Base-by-base conservation (phyloP, 2,329 filamentous ascomycete genomes). In the Sphaerulina populicola region DNA sequence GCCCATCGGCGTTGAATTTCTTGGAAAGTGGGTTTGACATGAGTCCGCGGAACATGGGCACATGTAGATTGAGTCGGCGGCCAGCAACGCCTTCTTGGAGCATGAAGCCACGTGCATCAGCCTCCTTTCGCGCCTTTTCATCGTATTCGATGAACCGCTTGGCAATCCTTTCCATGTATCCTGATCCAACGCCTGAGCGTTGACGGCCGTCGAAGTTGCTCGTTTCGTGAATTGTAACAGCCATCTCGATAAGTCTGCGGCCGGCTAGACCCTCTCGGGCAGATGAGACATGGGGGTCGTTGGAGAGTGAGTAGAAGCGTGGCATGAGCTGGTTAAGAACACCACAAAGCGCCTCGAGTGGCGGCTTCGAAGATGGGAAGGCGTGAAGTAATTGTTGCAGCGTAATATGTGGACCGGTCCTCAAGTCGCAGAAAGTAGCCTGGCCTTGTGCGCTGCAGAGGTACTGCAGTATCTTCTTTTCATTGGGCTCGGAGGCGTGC, bases 11-110 rank as follows among this genome's bases (percentile, higher is more conserved):
- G 47, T 88, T 85, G 66, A 97, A 98, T 65, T 96, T 83, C 65
- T 84, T 85, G 9, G 90, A 93, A 1, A 98, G 78, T 0, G 93
- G 93, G 68, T 98, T 98, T 55, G 89, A 84, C 93, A 98, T 98
- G 39, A 98, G 76, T 0, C 93, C 93, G 64, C 94, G 89, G 79
- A 98, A 98, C 88, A 98, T 96, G 62, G 93, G 93, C 4, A 97
- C 75, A 60, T 87, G 82, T 12, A 97, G 66, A 59, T 88, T 79
- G 2, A 80, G 71, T 5, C 52, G 41, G 23, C 65, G 59, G 18
- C 65, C 65, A 31, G 60, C 63, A 18, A 61, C 60, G 40, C 64
- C 64, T 8, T 61, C 58, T 6, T 70, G 66, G 21, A 72, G 62
- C 30, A 66, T 59, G 46, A 64, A 71, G 52, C 76, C 72, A 71